Base-by-base conservation (phyloP, 441 rosid species). In the Mallotus japonicus region DNA sequence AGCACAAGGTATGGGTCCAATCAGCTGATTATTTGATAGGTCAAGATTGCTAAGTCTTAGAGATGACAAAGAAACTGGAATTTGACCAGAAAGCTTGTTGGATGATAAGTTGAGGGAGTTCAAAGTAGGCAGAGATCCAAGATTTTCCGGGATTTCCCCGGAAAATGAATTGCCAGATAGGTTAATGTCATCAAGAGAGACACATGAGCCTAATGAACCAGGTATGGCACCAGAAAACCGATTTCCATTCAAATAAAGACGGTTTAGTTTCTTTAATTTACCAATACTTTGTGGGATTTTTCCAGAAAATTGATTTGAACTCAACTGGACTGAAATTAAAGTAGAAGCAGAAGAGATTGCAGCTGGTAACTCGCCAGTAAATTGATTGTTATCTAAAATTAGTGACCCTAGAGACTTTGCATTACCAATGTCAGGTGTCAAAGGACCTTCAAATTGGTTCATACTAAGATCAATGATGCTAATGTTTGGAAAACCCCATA, bases 401-500 rank as follows among this genome's bases (percentile, higher is more conserved):
- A 95, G 42, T 51, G 77, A 70, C 8, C 79, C 93, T 0, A 95
- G 83, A 72, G 67, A 69, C 71, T 85, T 81, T 4, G 92, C 96
- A 14, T 84, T 84, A 67, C 77, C 84, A 17, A 95, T 86, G 73
- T 87, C 92, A 2, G 86, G 70, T 5, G 92, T 80, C 50, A 95
- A 76, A 8, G 85, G 80, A 72, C 99, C 96, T 72, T 90, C 77
- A 62, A 95, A 67, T 69, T 78, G 85, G 73, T 95, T 95, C 83
- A 69, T 69, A 2, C 82, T 75, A 61, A 95, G 47, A 75, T 95
- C 99, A 40, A 92, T 83, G 3, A 89, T 84, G 19, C 67, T 77
- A 61, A 91, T 70, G 22, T 83, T 56, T 1, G 97, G 97, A 73
- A 95, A 78, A 5, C 97, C 99, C 99, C 99, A 92, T 28, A 95